Conservation (phyloP, 2,329 filamentous ascomycete genomes). For the Arachnopeziza araneosa region DNA sequence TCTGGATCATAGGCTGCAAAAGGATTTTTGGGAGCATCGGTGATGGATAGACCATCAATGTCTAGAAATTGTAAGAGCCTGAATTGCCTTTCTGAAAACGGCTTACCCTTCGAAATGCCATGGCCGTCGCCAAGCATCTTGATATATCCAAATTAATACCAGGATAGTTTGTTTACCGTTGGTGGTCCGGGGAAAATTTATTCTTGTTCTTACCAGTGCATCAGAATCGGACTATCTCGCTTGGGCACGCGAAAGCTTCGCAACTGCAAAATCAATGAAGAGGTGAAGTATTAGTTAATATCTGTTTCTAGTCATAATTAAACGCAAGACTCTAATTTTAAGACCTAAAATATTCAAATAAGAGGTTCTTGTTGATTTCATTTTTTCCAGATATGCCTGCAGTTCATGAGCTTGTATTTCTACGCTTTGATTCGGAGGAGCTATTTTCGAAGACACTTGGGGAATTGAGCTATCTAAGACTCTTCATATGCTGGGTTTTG, state of each 20-base stretch:
- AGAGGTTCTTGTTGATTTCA: too few species aligned
- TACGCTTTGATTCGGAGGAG: too few species aligned
- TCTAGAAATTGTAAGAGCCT: background rate
- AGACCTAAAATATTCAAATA: too few species aligned
- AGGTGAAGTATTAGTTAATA: too few species aligned
- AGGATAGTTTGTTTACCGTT: background rate
- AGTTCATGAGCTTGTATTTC: too few species aligned
- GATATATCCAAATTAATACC: background rate
- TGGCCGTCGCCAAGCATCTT: conserved; percentile 24
- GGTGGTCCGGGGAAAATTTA: background rate
- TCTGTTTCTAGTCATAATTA: too few species aligned
- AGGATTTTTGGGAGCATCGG: conserved; percentile 12
- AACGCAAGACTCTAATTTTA: too few species aligned
- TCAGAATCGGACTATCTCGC: conserved; percentile 13
- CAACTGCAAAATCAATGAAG: background rate
- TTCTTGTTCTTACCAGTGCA: background rate
- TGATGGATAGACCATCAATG: conserved; percentile 20
- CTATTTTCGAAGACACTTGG: too few species aligned
- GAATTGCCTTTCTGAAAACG: background rate
- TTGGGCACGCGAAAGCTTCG: background rate
- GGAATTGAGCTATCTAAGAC: too few species aligned
- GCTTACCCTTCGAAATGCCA: conserved; percentile 22
- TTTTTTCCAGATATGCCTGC: too few species aligned
- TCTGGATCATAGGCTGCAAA: conserved; percentile 23
- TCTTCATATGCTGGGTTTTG: too few species aligned